phyloP scores from a whole-genome alignment of 768 basidiomycete genomes.

The Amylocystis lapponica region DNA sequence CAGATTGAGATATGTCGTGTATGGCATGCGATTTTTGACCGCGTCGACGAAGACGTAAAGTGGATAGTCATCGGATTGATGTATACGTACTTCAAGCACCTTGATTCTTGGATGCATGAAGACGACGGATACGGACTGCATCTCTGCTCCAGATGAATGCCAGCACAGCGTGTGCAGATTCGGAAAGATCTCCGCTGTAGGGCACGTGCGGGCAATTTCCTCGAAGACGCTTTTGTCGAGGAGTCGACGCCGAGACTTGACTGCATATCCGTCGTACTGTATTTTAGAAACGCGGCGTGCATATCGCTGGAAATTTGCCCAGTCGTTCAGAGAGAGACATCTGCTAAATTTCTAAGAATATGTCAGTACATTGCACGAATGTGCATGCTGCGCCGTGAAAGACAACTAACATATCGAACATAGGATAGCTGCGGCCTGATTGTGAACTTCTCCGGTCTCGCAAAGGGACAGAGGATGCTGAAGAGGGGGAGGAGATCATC shows the following conservation, averaged over 20 bases:
- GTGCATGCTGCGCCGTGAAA: background rate
- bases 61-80: slow-evolving; percentile 29
- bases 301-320: slow-evolving; percentile 51
- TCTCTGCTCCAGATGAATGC: slow-evolving; percentile 20
- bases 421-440: background rate
- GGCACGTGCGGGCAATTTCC: slow-evolving; percentile 49
- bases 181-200: slow-evolving; percentile 47
- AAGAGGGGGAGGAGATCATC: slow-evolving; percentile 42
- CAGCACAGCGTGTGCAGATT: slow-evolving; percentile 48
- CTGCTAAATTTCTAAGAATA: slow-evolving; percentile 18
- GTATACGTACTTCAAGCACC: slow-evolving; percentile 22
- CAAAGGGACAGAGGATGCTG: slow-evolving; percentile 43
- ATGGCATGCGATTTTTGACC: slow-evolving; percentile 40
- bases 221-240: slow-evolving; percentile 32
- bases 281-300: slow-evolving; percentile 19
- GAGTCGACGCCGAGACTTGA: slow-evolving; percentile 5
- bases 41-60: slow-evolving; percentile 18
- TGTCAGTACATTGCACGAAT: background rate
- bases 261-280: slow-evolving; percentile 15
- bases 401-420: background rate
- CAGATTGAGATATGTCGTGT: slow-evolving; percentile 41
- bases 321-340: slow-evolving; percentile 42
- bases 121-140: slow-evolving; percentile 32
- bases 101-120: slow-evolving; percentile 54
- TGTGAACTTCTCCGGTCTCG: slow-evolving; percentile 9